Conservation (phyloP, 306 rosid genomes). For the Cucurbita moschata region DNA sequence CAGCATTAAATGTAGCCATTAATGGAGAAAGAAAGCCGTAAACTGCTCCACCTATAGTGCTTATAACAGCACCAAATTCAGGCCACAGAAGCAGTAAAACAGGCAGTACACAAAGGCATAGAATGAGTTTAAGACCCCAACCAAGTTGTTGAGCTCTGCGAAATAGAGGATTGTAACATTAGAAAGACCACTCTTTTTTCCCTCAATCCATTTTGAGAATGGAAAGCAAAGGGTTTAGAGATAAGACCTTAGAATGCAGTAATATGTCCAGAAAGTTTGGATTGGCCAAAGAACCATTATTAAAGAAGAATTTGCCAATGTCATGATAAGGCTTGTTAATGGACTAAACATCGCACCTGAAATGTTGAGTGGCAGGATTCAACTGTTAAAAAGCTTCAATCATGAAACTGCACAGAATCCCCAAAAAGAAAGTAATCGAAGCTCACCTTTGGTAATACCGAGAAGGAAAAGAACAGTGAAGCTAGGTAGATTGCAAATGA, state of each 20-base stretch:
- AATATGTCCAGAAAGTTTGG: slow-evolving; percentile 59
- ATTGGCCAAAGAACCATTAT: slow-evolving; percentile 69
- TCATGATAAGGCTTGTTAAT: slow-evolving; percentile 49
- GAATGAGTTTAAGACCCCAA: slow-evolving; percentile 53
- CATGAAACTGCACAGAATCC: neutral
- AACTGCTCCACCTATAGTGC: slow-evolving; percentile 65
- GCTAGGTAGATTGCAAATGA: slow-evolving; percentile 59
- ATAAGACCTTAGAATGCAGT: slow-evolving; percentile 55
- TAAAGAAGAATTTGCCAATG: slow-evolving; percentile 54
- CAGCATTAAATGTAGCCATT: slow-evolving; percentile 67
- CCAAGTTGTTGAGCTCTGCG: slow-evolving; percentile 63
- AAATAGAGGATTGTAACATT: neutral
- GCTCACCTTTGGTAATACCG: slow-evolving; percentile 63
- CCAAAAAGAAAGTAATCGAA: slow-evolving; percentile 2
- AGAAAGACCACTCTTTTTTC: neutral
- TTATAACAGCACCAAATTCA: slow-evolving; percentile 52
- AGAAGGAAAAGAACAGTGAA: slow-evolving; percentile 73
- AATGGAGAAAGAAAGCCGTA: slow-evolving; percentile 67
- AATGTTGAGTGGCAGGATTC: neutral
- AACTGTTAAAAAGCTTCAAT: neutral
- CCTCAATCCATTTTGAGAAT: neutral
- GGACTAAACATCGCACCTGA: slow-evolving; percentile 70
- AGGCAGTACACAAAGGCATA: slow-evolving; percentile 55
- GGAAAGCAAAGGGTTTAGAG: slow-evolving; percentile 2
- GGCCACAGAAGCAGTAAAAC: slow-evolving; percentile 51